Evolutionary conservation across 805 yeast genomes (phyloP).

Genomic region (Blastobotrys americana): DNA sequence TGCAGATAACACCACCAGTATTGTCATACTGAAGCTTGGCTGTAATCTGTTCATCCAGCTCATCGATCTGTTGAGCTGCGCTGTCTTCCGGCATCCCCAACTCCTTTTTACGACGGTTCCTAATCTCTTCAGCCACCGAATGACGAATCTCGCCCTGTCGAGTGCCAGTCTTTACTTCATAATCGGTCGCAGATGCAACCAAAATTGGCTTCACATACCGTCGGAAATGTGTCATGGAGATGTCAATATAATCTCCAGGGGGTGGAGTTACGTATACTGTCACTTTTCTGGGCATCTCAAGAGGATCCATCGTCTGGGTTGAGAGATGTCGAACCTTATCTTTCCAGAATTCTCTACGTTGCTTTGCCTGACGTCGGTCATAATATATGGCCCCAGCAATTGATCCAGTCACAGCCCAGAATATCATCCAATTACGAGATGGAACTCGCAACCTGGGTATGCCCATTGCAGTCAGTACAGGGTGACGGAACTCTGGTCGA

Average conservation of each 20-base stretch:
- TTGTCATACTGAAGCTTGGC: conserved; percentile 35
- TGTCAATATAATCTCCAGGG: conserved; percentile 81
- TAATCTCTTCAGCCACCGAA: conserved; percentile 72
- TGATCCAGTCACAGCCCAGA: conserved; percentile 63
- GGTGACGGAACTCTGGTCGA: conserved; percentile 16
- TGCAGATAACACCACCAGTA: conserved; percentile 79
- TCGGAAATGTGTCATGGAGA: conserved; percentile 64
- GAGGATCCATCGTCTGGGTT: conserved; percentile 38
- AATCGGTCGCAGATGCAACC: conserved; percentile 79
- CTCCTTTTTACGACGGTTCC: conserved; percentile 52
- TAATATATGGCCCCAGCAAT: conserved; percentile 71
- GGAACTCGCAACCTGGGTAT: conserved; percentile 72
- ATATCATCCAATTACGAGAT: conserved; percentile 87
- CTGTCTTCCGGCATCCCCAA: conserved; percentile 24
- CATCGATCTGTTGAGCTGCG: conserved; percentile 12
- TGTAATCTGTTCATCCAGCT: conserved; percentile 28
- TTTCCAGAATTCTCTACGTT: conserved; percentile 59
- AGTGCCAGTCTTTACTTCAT: conserved; percentile 63
- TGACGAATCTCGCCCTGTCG: conserved; percentile 86
- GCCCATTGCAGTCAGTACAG: conserved; percentile 53
- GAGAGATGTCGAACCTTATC: conserved; percentile 50
- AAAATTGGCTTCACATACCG: conserved; percentile 79
- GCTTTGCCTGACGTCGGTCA: conserved; percentile 68
- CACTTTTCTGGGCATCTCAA: conserved; percentile 62
- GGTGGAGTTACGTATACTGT: conserved; percentile 92